Conservation (phyloP, 768 basidiomycete genomes). For the Pulveroboletus sp. region DNA sequence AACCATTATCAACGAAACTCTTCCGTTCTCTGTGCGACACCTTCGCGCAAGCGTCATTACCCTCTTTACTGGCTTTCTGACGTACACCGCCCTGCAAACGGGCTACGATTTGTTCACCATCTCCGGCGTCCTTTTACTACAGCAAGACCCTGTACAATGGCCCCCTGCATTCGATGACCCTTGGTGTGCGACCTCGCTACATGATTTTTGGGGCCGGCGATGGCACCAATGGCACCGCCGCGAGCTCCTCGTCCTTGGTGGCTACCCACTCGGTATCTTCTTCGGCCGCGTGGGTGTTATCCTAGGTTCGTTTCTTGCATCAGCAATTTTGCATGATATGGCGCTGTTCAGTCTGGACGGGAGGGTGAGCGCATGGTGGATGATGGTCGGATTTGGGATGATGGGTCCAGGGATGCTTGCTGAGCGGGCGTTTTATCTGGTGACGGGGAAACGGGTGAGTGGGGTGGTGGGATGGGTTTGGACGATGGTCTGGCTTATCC, state of each 20-base stretch:
- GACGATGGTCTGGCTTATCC: constrained; percentile 29
- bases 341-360: constrained; percentile 50
- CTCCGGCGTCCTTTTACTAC: constrained; percentile 23
- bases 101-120: constrained; percentile 25
- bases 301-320: constrained; percentile 55
- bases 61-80: constrained; percentile 39
- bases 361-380: constrained; percentile 39
- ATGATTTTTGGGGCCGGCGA: constrained; percentile 38
- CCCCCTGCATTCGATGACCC: constrained; percentile 34
- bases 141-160: constrained; percentile 29
- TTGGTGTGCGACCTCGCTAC: constrained; percentile 35
- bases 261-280: constrained; percentile 29
- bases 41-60: constrained; percentile 43
- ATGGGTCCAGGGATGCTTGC: constrained; percentile 50
- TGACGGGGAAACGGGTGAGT: constrained; percentile 26
- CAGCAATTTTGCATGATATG: constrained; percentile 54
- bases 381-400: constrained; percentile 51
- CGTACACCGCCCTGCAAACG: constrained; percentile 46
- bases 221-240: constrained; percentile 40
- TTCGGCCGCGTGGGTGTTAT: constrained; percentile 49
- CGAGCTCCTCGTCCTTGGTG: constrained; percentile 31
- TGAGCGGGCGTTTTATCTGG: constrained; percentile 34
- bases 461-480: constrained; percentile 35
- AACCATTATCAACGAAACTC: constrained; percentile 32
- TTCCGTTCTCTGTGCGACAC: constrained; percentile 27